Evolutionary conservation across 331 rosid genomes (phyloP).

Genomic region (Arachis monticola): DNA sequence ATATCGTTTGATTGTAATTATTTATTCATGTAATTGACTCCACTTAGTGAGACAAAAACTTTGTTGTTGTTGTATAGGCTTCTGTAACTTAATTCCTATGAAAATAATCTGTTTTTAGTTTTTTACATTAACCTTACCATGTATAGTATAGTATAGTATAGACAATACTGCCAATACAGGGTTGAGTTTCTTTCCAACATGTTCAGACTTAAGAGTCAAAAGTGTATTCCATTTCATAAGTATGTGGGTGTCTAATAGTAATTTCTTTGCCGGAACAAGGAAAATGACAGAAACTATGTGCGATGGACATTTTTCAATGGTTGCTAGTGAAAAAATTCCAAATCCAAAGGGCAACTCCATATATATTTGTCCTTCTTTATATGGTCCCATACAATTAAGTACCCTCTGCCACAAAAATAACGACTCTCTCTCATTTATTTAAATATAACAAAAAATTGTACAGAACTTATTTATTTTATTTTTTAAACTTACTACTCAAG

Average conservation of each 20-base stretch:
- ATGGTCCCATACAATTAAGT: not conserved
- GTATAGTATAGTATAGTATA: too few species aligned
- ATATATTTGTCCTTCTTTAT: constrained; percentile 10
- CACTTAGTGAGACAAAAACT: too few species aligned
- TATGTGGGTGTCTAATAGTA: not conserved
- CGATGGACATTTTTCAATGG: not conserved
- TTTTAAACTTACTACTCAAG: too few species aligned
- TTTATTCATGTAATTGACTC: too few species aligned
- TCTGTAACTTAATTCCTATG: too few species aligned
- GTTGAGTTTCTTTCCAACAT: not conserved
- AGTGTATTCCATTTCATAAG: not conserved
- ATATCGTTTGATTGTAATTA: too few species aligned
- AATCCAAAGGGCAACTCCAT: not conserved
- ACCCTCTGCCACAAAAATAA: not conserved
- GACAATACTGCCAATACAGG: not conserved
- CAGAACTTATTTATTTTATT: too few species aligned
- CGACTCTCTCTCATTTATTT: not conserved
- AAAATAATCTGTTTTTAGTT: too few species aligned
- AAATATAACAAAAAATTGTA: too few species aligned
- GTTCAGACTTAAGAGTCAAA: too few species aligned
- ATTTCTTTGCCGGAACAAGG: not conserved
- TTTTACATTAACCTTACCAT: too few species aligned
- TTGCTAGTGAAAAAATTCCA: not conserved
- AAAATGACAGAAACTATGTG: constrained; percentile 2
- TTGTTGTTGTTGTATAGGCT: too few species aligned